Percentiles rank a stretch among this genome's conserved stretches.
Evolutionary conservation across 2,329 filamentous ascomycete genomes (phyloP).

Genomic region (Fusarium sp.): DNA sequence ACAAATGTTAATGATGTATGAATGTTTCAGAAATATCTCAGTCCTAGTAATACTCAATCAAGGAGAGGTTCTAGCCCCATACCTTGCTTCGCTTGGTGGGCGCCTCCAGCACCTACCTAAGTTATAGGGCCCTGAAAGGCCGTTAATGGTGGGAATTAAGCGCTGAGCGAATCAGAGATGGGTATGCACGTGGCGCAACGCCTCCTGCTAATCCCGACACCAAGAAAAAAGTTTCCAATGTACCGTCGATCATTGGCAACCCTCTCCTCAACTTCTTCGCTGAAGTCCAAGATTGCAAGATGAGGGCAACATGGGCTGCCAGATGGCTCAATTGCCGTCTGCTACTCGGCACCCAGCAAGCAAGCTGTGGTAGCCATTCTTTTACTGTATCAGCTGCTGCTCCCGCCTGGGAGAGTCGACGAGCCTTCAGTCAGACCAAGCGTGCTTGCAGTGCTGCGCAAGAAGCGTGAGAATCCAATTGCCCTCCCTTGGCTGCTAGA

Average conservation of each 20-base stretch:
- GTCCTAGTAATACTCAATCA: background rate
- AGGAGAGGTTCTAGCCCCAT: too few species aligned
- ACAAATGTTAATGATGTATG: background rate
- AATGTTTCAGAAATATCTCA: background rate
- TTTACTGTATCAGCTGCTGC: conserved; percentile 46
- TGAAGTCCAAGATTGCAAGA: conserved; percentile 49
- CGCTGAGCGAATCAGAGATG: conserved; percentile 37
- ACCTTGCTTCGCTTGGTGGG: too few species aligned
- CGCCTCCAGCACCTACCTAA: background rate
- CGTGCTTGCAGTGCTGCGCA: conserved; percentile 55
- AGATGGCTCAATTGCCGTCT: conserved; percentile 60
- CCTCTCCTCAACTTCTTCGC: conserved; percentile 44
- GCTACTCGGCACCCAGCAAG: conserved; percentile 49
- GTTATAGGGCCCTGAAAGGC: conserved; percentile 13
- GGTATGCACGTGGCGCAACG: conserved; percentile 41
- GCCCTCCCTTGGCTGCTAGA: background rate
- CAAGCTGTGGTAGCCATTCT: conserved; percentile 47
- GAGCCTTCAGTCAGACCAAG: conserved; percentile 54
- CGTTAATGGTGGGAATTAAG: conserved; percentile 32
- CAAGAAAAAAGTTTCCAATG: conserved; percentile 51
- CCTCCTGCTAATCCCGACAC: conserved; percentile 44
- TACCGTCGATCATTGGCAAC: conserved; percentile 46
- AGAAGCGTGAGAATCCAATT: conserved; percentile 55
- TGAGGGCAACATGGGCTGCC: conserved; percentile 57
- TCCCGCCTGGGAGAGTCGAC: conserved; percentile 45